A percentile compares a stretch with the other conserved stretches of the same genome.
Evolutionary conservation across 257 asterid species (phyloP).

Genomic region (Leptodermis oblonga): DNA sequence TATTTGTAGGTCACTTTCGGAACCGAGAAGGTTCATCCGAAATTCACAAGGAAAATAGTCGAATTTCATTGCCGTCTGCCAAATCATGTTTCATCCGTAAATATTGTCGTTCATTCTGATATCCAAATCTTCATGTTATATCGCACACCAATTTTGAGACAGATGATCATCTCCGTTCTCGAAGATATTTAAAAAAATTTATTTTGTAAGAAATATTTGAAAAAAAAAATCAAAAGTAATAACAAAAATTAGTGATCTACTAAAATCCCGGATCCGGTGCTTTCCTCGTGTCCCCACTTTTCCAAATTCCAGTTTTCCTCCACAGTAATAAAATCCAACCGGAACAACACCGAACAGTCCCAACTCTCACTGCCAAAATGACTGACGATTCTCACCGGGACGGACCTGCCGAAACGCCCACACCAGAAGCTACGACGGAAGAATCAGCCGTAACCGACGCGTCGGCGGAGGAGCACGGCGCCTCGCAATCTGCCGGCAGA

Average conservation of each 20-base stretch:
- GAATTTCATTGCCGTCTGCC: too few species aligned
- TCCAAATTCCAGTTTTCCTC: not conserved
- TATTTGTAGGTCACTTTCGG: too few species aligned
- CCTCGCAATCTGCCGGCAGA: slow-evolving; percentile 10
- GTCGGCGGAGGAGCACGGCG: slow-evolving; percentile 3
- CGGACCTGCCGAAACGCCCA: slow-evolving; percentile 6
- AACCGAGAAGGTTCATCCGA: too few species aligned
- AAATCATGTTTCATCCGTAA: too few species aligned
- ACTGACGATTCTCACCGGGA: not conserved
- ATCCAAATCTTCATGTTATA: too few species aligned
- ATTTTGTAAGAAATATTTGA: not conserved
- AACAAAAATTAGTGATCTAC: not conserved
- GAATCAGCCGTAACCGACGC: slow-evolving; percentile 1
- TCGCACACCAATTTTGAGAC: too few species aligned
- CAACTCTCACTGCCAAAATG: slow-evolving; percentile 3
- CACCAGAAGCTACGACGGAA: not conserved
- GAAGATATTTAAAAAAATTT: not conserved
- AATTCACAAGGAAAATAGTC: too few species aligned
- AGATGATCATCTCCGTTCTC: too few species aligned
- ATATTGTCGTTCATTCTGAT: too few species aligned
- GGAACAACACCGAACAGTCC: not conserved
- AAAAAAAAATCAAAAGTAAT: not conserved
- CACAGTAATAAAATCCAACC: not conserved
- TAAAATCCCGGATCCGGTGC: slow-evolving; percentile 5
- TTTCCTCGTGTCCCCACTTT: not conserved